These are phyloP conservation scores for Apiospora phragmitis DNA, from an alignment of 2,329 filamentous ascomycete genomes.

Conservation along the genomic window DNA sequence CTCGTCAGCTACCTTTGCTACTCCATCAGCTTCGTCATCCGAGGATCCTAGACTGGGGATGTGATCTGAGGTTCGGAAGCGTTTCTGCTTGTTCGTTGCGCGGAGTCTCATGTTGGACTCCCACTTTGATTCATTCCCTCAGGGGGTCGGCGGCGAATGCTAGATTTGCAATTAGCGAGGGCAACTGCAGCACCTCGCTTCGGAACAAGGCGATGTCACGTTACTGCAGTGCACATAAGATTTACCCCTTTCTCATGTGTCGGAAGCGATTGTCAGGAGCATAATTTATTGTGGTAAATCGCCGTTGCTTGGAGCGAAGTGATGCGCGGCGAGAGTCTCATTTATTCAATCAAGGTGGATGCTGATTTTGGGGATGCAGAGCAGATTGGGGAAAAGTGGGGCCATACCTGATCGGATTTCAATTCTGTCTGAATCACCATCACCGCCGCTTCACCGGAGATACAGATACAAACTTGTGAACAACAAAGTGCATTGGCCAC, in stretches of 20 bases:
- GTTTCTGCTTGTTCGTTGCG: slow-evolving; percentile 30
- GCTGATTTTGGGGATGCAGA: neutral
- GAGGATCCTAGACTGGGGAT: slow-evolving; percentile 20
- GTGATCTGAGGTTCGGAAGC: slow-evolving; percentile 24
- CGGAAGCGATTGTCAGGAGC: too few species aligned
- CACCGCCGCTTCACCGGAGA: neutral
- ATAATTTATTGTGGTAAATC: neutral
- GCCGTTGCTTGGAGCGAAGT: neutral
- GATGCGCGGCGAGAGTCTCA: neutral
- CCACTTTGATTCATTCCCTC: neutral
- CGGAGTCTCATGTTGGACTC: slow-evolving; percentile 28
- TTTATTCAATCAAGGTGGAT: neutral
- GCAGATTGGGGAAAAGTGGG: neutral
- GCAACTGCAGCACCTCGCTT: neutral
- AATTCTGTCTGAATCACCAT: neutral
- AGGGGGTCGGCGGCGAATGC: neutral
- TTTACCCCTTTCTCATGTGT: neutral
- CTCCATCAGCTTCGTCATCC: slow-evolving; percentile 23
- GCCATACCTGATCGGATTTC: neutral
- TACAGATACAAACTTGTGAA: neutral
- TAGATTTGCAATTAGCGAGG: neutral
- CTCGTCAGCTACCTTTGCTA: neutral
- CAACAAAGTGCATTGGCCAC: neutral
- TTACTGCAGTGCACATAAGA: neutral
- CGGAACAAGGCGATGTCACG: neutral